Evolutionary conservation across 2,329 filamentous ascomycete species (phyloP).

Genomic region (Monosporascus cannonballus): DNA sequence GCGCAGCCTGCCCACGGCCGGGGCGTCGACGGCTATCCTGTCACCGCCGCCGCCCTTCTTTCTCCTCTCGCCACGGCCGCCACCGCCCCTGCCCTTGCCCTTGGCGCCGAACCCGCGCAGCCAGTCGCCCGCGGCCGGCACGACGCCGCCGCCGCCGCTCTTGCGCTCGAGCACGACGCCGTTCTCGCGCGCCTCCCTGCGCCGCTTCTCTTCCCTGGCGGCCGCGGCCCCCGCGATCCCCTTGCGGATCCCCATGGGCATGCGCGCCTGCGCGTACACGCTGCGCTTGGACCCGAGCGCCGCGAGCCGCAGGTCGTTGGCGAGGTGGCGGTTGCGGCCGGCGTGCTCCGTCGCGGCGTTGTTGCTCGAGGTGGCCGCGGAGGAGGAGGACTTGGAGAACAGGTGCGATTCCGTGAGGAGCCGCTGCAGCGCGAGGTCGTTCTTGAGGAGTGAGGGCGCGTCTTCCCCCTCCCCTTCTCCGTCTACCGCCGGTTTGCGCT

Average conservation of each 20-base stretch:
- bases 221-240: conserved; percentile 69
- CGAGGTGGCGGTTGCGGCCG: conserved; percentile 73
- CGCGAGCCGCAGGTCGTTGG: conserved; percentile 77
- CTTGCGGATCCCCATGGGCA: conserved; percentile 82
- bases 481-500: conserved; percentile 20
- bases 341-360: conserved; percentile 30
- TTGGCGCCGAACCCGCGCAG: background rate
- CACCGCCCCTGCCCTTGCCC: conserved; percentile 21
- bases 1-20: conserved; percentile 72
- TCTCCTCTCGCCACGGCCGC: conserved; percentile 25
- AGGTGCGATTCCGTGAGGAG: conserved; percentile 90
- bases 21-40: conserved; percentile 62
- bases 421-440: conserved; percentile 87
- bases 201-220: conserved; percentile 61
- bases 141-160: conserved; percentile 11
- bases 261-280: conserved; percentile 71
- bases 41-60: conserved; percentile 30
- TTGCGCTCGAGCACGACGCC: conserved; percentile 78
- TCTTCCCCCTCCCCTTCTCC: conserved; percentile 43
- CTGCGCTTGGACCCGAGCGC: conserved; percentile 72
- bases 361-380: conserved; percentile 15
- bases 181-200: conserved; percentile 79
- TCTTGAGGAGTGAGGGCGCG: conserved; percentile 67
- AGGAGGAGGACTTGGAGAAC: conserved; percentile 48
- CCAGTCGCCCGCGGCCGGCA: conserved; percentile 23